Conservation (phyloP, 2,329 filamentous ascomycete genomes). For the Colletotrichum tofieldiae region DNA sequence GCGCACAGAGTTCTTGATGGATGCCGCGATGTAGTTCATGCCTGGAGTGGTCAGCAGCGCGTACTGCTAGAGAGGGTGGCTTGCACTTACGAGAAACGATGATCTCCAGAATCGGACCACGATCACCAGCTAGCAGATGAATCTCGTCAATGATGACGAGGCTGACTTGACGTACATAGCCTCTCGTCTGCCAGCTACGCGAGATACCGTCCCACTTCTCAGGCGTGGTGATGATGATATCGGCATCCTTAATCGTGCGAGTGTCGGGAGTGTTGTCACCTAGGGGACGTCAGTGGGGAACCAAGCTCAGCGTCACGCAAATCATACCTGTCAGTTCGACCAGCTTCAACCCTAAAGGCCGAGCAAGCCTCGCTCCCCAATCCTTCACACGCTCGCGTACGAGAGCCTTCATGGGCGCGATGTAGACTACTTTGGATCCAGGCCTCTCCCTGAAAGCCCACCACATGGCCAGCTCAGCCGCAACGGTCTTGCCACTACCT, state of each 20-base stretch:
- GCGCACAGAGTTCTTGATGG: slow-evolving; percentile 90
- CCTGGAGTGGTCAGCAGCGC: slow-evolving; percentile 55
- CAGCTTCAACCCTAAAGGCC: slow-evolving; percentile 87
- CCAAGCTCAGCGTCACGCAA: not conserved
- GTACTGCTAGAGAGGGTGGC: not conserved
- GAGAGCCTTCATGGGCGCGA: slow-evolving; percentile 98
- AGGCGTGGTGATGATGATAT: slow-evolving; percentile 99
- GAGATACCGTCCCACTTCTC: slow-evolving; percentile 99
- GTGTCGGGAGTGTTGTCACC: slow-evolving; percentile 97
- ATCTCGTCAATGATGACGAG: slow-evolving; percentile 99
- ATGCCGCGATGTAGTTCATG: slow-evolving; percentile 99
- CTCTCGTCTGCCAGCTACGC: slow-evolving; percentile 97
- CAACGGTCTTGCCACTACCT: slow-evolving; percentile 97
- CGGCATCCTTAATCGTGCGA: slow-evolving; percentile 92
- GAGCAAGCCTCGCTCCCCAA: slow-evolving; percentile 87
- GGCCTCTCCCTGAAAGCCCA: slow-evolving; percentile 97
- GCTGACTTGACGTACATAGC: slow-evolving; percentile 94
- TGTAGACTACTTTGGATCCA: slow-evolving; percentile 98
- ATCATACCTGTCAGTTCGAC: slow-evolving; percentile 87
- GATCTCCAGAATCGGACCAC: slow-evolving; percentile 97
- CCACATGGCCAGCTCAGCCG: slow-evolving; percentile 98
- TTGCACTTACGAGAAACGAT: slow-evolving; percentile 78
- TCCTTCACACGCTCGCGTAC: slow-evolving; percentile 97
- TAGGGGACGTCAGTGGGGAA: not conserved
- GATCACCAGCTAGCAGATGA: slow-evolving; percentile 94